phyloP scores from a whole-genome alignment of 1,284 basidiomycete genomes.

The Sanghuangporus sanghuang region DNA sequence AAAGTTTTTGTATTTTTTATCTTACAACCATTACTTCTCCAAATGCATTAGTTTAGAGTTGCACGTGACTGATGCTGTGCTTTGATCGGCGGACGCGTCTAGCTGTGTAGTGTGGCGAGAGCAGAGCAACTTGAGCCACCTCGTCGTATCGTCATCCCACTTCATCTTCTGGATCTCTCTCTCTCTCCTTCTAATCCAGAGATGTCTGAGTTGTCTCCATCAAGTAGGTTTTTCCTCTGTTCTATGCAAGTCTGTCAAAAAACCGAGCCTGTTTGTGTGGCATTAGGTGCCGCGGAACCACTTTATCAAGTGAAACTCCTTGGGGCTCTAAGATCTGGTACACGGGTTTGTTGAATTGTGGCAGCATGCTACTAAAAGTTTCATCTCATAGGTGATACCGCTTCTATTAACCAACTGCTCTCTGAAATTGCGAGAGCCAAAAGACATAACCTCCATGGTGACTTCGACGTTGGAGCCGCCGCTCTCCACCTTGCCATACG shows the following conservation, averaged over 20 bases:
- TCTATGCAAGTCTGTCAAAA: neutral
- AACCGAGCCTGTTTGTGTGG: neutral
- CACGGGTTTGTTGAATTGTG: neutral
- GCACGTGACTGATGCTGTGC: neutral
- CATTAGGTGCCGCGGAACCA: slow-evolving; percentile 39
- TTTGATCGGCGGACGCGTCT: neutral
- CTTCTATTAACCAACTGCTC: slow-evolving; percentile 80
- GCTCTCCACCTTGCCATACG: slow-evolving; percentile 84
- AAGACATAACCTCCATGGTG: slow-evolving; percentile 40
- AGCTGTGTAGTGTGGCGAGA: neutral
- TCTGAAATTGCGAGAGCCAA: slow-evolving; percentile 66
- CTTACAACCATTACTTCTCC: too few species aligned
- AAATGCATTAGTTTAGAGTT: too few species aligned
- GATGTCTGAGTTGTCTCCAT: neutral
- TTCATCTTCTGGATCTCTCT: too few species aligned
- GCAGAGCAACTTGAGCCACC: neutral
- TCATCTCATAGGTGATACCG: slow-evolving; percentile 58
- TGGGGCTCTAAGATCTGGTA: slow-evolving; percentile 68
- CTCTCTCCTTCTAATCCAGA: neutral
- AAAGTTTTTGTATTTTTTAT: too few species aligned
- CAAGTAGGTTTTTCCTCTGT: neutral
- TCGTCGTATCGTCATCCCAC: neutral
- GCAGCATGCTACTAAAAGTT: slow-evolving; percentile 4
- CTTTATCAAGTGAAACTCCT: slow-evolving; percentile 77
- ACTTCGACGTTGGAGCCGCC: slow-evolving; percentile 60